Conservation (phyloP, 306 rosid genomes). For the Gastrolobium bilobum region DNA sequence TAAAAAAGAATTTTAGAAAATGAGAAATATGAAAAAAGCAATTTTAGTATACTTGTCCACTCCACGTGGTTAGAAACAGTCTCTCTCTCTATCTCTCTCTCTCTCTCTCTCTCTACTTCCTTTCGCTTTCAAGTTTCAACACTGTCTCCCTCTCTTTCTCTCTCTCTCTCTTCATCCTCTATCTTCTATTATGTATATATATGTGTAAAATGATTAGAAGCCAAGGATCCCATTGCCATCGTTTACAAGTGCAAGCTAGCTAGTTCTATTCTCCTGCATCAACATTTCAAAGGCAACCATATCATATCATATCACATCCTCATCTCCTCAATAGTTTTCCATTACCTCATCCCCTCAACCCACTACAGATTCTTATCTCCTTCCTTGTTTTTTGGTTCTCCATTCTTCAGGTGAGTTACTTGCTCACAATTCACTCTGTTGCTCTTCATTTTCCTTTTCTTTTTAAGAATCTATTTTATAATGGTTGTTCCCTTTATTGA, state of each 20-base stretch:
- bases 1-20: not conserved
- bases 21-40: not conserved
- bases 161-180: constrained; percentile 36
- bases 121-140: not conserved
- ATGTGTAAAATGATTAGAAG: constrained; percentile 29
- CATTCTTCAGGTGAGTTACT: constrained; percentile 60
- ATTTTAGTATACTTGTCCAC: constrained; percentile 45
- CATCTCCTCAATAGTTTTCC: constrained; percentile 26
- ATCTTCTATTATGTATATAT: constrained; percentile 30
- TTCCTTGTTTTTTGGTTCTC: constrained; percentile 40
- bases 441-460: constrained; percentile 4
- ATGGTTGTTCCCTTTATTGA: not conserved
- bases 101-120: not conserved
- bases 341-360: not conserved
- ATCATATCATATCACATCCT: constrained; percentile 4
- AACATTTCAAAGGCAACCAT: not conserved
- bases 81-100: constrained; percentile 28
- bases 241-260: constrained; percentile 23
- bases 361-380: constrained; percentile 37
- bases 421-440: not conserved
- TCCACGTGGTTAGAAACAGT: constrained; percentile 61
- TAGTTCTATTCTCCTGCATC: constrained; percentile 29
- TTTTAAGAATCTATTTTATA: not conserved
- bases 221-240: constrained; percentile 44
- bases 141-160: constrained; percentile 33